Conservation (phyloP, 257 asterid genomes). For the Penstemon barbatus region DNA sequence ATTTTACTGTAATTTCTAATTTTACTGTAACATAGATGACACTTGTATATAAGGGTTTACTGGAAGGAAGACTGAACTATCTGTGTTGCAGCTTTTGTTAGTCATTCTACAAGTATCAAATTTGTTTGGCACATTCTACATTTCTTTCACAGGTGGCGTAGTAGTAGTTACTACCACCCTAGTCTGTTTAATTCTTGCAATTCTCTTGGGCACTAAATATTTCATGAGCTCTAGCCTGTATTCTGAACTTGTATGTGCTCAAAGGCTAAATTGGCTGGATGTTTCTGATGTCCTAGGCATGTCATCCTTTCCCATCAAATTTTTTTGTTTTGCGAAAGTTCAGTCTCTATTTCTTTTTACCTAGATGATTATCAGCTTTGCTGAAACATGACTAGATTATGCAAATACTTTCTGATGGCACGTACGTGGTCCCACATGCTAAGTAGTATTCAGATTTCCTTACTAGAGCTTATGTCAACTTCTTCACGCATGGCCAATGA, state of each 20-base stretch:
- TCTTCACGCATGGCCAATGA: neutral
- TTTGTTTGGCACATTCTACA: neutral
- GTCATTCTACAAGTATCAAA: neutral
- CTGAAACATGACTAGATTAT: neutral
- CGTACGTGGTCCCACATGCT: neutral
- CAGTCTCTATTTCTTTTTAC: neutral
- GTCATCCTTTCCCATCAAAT: neutral
- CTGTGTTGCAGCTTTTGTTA: neutral
- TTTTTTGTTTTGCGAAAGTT: neutral
- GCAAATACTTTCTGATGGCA: constrained; percentile 3
- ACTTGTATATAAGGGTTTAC: neutral
- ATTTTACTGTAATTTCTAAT: neutral
- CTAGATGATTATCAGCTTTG: neutral
- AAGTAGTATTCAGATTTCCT: neutral
- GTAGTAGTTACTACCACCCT: neutral
- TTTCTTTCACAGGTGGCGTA: neutral
- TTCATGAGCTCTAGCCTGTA: constrained; percentile 1
- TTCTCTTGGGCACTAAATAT: neutral
- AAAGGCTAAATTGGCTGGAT: neutral
- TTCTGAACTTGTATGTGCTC: neutral
- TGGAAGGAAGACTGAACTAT: neutral
- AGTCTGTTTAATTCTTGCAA: neutral
- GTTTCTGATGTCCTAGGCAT: neutral
- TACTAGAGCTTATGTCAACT: neutral
- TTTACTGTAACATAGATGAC: neutral